These are phyloP conservation scores for Neospora caninum DNA, from an alignment of 169 alveolate genomes.

Conservation along the genomic window DNA sequence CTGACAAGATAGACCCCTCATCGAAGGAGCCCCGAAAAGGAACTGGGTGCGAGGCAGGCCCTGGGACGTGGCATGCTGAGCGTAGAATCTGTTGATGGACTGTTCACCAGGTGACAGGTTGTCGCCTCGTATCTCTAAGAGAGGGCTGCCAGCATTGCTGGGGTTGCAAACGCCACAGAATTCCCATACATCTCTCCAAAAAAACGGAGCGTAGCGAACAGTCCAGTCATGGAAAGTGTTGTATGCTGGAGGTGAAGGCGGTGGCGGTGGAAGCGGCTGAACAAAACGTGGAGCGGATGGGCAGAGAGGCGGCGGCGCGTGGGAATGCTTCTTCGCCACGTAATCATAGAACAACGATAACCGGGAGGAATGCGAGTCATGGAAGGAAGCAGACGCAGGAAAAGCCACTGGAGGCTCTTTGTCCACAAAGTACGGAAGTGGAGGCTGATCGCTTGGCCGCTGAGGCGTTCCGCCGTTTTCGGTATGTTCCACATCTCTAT, in stretches of 20 bases:
- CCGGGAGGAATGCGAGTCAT: neutral
- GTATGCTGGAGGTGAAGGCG: neutral
- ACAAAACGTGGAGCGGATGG: neutral
- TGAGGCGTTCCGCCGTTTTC: neutral
- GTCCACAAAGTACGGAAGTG: neutral
- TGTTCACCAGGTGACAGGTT: neutral
- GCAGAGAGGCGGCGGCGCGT: neutral
- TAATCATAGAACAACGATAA: neutral
- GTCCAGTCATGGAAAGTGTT: neutral
- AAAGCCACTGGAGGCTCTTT: neutral
- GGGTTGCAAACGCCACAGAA: neutral
- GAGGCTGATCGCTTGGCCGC: neutral
- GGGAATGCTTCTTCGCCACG: neutral
- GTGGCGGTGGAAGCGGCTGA: neutral
- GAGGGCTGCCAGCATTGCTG: neutral
- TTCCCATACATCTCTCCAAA: conserved; percentile 15
- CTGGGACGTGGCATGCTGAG: neutral
- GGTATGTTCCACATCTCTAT: neutral
- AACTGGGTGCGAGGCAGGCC: neutral
- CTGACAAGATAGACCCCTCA: neutral
- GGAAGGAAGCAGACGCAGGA: neutral
- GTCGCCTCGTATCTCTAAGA: neutral
- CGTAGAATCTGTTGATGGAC: neutral
- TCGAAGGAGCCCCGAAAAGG: neutral
- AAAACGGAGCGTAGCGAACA: neutral